Evolutionary conservation across 352 stramenopile species (phyloP).

Genomic region (Pythium biforme): DNA sequence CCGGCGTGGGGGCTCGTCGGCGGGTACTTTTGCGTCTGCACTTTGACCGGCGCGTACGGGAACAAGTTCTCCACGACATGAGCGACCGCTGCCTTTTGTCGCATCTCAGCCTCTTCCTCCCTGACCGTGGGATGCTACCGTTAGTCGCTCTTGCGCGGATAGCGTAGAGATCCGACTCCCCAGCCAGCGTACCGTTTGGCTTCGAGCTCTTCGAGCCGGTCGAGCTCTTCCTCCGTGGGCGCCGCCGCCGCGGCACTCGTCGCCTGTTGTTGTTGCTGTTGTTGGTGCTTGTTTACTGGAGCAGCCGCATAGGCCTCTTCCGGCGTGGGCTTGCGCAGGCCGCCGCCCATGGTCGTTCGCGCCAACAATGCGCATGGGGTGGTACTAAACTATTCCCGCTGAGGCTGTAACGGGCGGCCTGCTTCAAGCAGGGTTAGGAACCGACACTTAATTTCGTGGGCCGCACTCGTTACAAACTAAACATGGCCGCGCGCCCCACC

Average conservation of each 20-base stretch:
- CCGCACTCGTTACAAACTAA: too few relatives aligned
- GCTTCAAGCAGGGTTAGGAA: slow-evolving; percentile 16
- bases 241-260: background rate
- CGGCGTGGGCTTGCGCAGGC: slow-evolving; percentile 37
- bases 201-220: slow-evolving; percentile 57
- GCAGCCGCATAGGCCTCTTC: slow-evolving; percentile 15
- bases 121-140: too few relatives aligned
- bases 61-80: slow-evolving; percentile 82
- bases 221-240: slow-evolving; percentile 40
- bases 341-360: slow-evolving; percentile 42
- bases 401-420: background rate
- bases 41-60: slow-evolving; percentile 69
- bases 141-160: too few relatives aligned
- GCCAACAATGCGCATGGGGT: background rate
- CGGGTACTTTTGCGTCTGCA: slow-evolving; percentile 75
- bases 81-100: slow-evolving; percentile 51
- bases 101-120: slow-evolving; percentile 42
- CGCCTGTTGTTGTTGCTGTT: background rate
- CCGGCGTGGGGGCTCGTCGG: slow-evolving; percentile 50
- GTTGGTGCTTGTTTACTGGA: background rate
- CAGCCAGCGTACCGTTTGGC: slow-evolving; percentile 38
- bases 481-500: too few relatives aligned
- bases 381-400: too few relatives aligned
- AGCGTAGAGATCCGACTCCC: background rate
- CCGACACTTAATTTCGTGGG: background rate